Conservation (phyloP, 2,329 filamentous ascomycete genomes). For the Sclerotinia subarctica region DNA sequence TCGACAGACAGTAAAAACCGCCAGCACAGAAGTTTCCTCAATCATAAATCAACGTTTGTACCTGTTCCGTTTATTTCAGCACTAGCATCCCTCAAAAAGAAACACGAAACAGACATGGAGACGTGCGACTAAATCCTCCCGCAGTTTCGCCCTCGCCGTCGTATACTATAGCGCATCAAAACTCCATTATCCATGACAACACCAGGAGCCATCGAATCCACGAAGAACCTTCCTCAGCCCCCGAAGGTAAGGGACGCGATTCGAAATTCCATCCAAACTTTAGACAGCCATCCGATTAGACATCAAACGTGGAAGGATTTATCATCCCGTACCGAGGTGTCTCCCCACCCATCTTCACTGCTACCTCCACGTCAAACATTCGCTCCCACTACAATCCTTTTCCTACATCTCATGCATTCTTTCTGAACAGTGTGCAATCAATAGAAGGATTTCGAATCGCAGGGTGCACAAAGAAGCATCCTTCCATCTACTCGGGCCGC, state of each 20-base stretch:
- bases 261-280: neutral
- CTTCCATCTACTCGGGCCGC: neutral
- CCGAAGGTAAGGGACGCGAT: neutral
- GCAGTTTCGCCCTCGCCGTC: neutral
- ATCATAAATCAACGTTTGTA: neutral
- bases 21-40: neutral
- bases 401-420: neutral
- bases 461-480: neutral
- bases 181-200: neutral
- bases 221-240: constrained; percentile 7
- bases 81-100: neutral
- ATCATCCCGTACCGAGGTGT: neutral
- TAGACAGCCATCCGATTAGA: neutral
- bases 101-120: neutral
- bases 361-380: neutral
- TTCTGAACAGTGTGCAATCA: neutral
- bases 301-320: neutral
- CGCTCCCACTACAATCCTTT: neutral
- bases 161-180: neutral
- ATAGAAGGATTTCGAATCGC: neutral
- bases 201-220: neutral
- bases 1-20: neutral
- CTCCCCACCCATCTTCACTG: neutral
- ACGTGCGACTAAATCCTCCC: constrained; percentile 1
- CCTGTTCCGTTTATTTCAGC: neutral